Evolutionary conservation across 768 basidiomycete species (phyloP).

Genomic region (Dacryopinax spathularia): DNA sequence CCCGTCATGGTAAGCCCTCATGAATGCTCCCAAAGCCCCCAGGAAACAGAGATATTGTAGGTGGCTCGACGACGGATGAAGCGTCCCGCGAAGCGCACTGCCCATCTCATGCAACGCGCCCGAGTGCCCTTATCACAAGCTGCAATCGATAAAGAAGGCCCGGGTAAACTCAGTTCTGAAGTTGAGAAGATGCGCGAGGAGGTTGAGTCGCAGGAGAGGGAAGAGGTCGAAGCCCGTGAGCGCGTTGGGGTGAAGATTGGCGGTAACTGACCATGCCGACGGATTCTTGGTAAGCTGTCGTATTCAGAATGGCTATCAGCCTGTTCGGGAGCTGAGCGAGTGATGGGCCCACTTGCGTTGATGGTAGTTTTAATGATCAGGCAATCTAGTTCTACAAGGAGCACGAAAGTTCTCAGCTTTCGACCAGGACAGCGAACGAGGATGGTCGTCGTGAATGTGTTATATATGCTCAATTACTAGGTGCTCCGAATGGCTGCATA

Average conservation of each 20-base stretch:
- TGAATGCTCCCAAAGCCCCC: not conserved
- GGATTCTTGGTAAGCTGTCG: too few relatives aligned
- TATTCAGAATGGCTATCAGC: too few relatives aligned
- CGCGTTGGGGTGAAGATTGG: not conserved
- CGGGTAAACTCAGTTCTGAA: conserved; percentile 65
- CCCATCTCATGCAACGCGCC: conserved; percentile 66
- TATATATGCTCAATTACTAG: too few relatives aligned
- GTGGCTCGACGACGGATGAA: conserved; percentile 80
- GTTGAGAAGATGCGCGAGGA: conserved; percentile 69
- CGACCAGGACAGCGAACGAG: too few relatives aligned
- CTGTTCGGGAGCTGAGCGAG: too few relatives aligned
- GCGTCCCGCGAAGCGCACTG: conserved; percentile 65
- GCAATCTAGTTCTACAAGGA: too few relatives aligned
- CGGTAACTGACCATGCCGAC: too few relatives aligned
- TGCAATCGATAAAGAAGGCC: conserved; percentile 71
- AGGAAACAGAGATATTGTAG: conserved; percentile 7
- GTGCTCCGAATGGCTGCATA: too few relatives aligned
- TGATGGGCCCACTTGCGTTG: too few relatives aligned
- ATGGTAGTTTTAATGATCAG: too few relatives aligned
- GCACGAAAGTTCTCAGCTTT: too few relatives aligned
- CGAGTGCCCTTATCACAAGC: conserved; percentile 79
- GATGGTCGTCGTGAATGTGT: too few relatives aligned
- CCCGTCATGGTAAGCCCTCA: conserved; percentile 65
- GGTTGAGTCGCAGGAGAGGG: conserved; percentile 48
- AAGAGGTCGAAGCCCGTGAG: not conserved